Percentiles rank a stretch among this genome's conserved stretches.
Conservation (phyloP, 306 rosid species). For the Vicia faba region DNA sequence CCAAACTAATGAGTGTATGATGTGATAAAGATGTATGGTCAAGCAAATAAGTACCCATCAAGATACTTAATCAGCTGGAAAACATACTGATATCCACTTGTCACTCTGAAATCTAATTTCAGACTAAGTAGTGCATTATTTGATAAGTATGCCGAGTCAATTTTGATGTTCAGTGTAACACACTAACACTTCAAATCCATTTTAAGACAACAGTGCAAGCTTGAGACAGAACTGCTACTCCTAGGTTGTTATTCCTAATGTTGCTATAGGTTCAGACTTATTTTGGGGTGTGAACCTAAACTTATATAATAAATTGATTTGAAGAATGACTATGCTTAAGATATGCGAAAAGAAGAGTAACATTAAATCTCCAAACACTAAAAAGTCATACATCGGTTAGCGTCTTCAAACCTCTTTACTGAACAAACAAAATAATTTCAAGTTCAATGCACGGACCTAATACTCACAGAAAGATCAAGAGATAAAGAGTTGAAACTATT, state of each 20-base stretch:
- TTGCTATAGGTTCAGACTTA: slow-evolving; percentile 6
- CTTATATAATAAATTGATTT: not conserved
- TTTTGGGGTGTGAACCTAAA: slow-evolving; percentile 24
- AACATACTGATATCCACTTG: slow-evolving; percentile 29
- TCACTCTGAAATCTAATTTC: slow-evolving; percentile 1
- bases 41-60: slow-evolving; percentile 25
- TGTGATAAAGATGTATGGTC: slow-evolving; percentile 24
- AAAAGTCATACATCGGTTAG: slow-evolving; percentile 6
- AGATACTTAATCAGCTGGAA: slow-evolving; percentile 25
- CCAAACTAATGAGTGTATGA: slow-evolving; percentile 18
- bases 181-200: slow-evolving; percentile 8
- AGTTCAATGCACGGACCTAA: slow-evolving; percentile 29
- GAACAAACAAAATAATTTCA: slow-evolving; percentile 27
- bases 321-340: slow-evolving; percentile 1
- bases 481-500: not conserved
- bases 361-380: slow-evolving; percentile 14
- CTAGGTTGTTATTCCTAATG: not conserved
- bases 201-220: slow-evolving; percentile 27
- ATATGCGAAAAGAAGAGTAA: slow-evolving; percentile 24
- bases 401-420: slow-evolving; percentile 10
- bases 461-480: slow-evolving; percentile 17
- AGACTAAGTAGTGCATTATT: slow-evolving; percentile 1
- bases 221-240: slow-evolving; percentile 8
- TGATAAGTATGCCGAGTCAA: slow-evolving; percentile 1
- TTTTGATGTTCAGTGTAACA: slow-evolving; percentile 14